These are phyloP conservation scores for Sphagnum fallax DNA, from an alignment of 228 moss, liverwort and hornwort species.

Conservation along the genomic window DNA sequence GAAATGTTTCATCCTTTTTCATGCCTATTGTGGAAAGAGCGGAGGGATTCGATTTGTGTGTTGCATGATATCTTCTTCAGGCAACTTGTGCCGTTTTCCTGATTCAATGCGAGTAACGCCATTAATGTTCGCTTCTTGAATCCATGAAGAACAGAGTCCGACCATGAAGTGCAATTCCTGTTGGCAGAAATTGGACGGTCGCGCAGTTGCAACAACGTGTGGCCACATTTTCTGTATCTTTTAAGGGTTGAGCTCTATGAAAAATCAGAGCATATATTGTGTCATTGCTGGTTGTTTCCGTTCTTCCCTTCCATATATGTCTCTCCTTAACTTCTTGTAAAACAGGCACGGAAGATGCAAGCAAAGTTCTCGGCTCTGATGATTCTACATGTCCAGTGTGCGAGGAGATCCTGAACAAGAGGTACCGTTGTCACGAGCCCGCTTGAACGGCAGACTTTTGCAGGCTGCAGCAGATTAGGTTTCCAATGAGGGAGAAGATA, in stretches of 20 bases:
- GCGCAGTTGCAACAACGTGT: conserved; percentile 75
- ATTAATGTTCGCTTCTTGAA: too few species aligned
- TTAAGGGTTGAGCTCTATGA: neutral
- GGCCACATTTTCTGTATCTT: conserved; percentile 97
- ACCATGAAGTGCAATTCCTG: conserved; percentile 91
- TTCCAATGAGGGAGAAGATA: too few species aligned
- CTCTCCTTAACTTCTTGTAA: conserved; percentile 22
- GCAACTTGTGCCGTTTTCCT: too few species aligned
- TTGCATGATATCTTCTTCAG: too few species aligned
- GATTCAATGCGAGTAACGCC: too few species aligned
- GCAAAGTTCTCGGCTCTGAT: conserved; percentile 65
- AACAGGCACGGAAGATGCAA: conserved; percentile 75
- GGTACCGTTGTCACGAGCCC: conserved; percentile 18
- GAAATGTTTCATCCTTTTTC: too few species aligned
- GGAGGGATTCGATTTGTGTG: too few species aligned
- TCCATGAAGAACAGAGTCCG: neutral
- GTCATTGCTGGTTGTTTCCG: too few species aligned
- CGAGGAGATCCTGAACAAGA: conserved; percentile 82
- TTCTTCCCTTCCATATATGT: neutral
- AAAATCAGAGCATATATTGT: too few species aligned
- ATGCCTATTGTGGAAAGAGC: too few species aligned
- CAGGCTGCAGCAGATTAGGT: too few species aligned
- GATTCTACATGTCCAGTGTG: conserved; percentile 73
- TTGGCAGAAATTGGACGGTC: conserved; percentile 79
- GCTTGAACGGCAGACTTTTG: too few species aligned